Percentiles rank a stretch among this genome's conserved stretches.
These are phyloP conservation scores for Elsinoe ampelina DNA, from an alignment of 2,329 filamentous ascomycete species.

Conservation along the genomic window DNA sequence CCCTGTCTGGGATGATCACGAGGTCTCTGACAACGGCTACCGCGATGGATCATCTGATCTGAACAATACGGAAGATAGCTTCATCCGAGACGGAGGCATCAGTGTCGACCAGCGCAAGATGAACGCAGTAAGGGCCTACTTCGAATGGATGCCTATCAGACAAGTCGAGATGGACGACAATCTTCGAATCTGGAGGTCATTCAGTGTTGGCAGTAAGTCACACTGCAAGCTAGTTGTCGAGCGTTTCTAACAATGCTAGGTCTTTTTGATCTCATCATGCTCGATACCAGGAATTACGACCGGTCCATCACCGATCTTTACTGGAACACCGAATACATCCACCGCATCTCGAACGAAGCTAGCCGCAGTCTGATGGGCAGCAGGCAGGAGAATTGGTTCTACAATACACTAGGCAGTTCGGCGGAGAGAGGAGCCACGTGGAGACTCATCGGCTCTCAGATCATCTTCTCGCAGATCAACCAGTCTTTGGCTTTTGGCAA, in stretches of 20 bases:
- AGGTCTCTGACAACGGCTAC: conserved; percentile 58
- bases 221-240: not conserved
- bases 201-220: conserved; percentile 47
- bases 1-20: conserved; percentile 55
- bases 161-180: conserved; percentile 62
- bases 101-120: conserved; percentile 64
- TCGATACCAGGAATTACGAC: conserved; percentile 62
- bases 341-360: conserved; percentile 56
- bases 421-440: conserved; percentile 58
- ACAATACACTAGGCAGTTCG: conserved; percentile 37
- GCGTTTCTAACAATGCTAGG: conserved; percentile 19
- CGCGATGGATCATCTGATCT: conserved; percentile 51
- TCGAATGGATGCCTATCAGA: conserved; percentile 54
- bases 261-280: conserved; percentile 57
- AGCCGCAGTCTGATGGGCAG: conserved; percentile 61
- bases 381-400: conserved; percentile 68
- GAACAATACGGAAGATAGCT: conserved; percentile 59
- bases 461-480: conserved; percentile 54
- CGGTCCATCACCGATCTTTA: conserved; percentile 51
- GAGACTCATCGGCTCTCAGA: conserved; percentile 63
- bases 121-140: conserved; percentile 62
- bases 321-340: conserved; percentile 53
- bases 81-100: conserved; percentile 48
- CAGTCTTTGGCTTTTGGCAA: conserved; percentile 37
- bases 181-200: conserved; percentile 58